Percentiles rank a stretch among this genome's conserved stretches.
Conservation (phyloP, 371 early-diverging fungal species). For the Mucor mucedo region DNA sequence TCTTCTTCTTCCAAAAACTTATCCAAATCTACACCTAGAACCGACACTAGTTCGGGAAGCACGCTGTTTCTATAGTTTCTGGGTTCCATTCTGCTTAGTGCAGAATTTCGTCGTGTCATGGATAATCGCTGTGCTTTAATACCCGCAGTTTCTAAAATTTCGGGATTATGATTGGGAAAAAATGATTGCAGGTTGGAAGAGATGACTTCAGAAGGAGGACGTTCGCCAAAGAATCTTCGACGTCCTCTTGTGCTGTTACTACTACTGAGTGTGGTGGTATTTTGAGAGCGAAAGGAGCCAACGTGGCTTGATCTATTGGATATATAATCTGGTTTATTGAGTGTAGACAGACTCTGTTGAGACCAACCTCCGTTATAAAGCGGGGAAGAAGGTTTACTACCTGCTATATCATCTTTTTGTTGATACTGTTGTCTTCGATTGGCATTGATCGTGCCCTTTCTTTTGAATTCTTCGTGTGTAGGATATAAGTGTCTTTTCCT, state of each 20-base stretch:
- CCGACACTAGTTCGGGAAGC: slow-evolving; percentile 53
- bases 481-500: slow-evolving; percentile 75
- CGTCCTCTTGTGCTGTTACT: slow-evolving; percentile 5
- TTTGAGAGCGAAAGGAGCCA: slow-evolving; percentile 29
- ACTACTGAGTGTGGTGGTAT: slow-evolving; percentile 3
- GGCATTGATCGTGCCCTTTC: slow-evolving; percentile 54
- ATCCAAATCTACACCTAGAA: slow-evolving; percentile 54
- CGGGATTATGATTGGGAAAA: slow-evolving; percentile 76
- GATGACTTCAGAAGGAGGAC: slow-evolving; percentile 92
- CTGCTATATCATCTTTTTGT: neutral
- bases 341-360: neutral
- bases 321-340: slow-evolving; percentile 6
- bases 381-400: neutral
- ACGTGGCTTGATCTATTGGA: slow-evolving; percentile 13
- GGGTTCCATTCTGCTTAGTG: slow-evolving; percentile 24
- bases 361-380: slow-evolving; percentile 6
- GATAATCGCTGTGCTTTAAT: slow-evolving; percentile 56
- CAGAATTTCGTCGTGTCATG: slow-evolving; percentile 44
- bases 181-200: slow-evolving; percentile 85
- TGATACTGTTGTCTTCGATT: slow-evolving; percentile 18
- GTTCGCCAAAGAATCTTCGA: slow-evolving; percentile 84
- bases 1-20: slow-evolving; percentile 57
- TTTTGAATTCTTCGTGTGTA: slow-evolving; percentile 64
- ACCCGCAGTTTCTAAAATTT: slow-evolving; percentile 55
- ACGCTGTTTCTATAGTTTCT: slow-evolving; percentile 50